phyloP scores from a whole-genome alignment of 306 rosid species.

The Sicyos edulis region DNA sequence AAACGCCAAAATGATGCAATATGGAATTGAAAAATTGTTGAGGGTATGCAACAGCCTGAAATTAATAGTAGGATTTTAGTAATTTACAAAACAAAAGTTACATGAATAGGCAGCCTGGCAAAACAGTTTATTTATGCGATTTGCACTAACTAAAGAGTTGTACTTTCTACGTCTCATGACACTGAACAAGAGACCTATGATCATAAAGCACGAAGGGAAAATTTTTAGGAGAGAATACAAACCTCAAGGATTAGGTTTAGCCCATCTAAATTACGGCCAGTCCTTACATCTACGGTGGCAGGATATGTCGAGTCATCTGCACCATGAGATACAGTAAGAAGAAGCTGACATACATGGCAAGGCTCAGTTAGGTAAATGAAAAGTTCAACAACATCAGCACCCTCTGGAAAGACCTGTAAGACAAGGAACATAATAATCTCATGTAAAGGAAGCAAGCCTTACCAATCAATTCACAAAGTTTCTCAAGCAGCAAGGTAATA shows the following conservation, averaged over 20 bases:
- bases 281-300: constrained; percentile 84
- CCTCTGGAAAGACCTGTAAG: constrained; percentile 82
- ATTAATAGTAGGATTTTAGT: background rate
- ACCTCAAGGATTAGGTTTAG: constrained; percentile 88
- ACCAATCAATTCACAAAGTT: background rate
- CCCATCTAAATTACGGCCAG: constrained; percentile 75
- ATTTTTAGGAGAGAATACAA: constrained; percentile 28
- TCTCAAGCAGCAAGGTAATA: constrained; percentile 8
- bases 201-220: background rate
- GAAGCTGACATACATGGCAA: constrained; percentile 97
- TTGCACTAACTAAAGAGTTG: no score
- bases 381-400: constrained; percentile 83
- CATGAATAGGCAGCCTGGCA: background rate
- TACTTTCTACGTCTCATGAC: background rate
- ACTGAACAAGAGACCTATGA: constrained; percentile 2
- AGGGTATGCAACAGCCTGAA: background rate
- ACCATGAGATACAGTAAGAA: constrained; percentile 97
- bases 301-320: constrained; percentile 97
- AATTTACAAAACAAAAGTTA: background rate
- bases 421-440: constrained; percentile 24
- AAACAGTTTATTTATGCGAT: background rate
- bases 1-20: background rate
- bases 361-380: constrained; percentile 95
- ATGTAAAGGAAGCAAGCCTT: constrained; percentile 1
- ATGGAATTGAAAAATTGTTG: background rate